Conservation (phyloP, 108 stramenopile species). For the Cyclotella choctawhatcheeana region DNA sequence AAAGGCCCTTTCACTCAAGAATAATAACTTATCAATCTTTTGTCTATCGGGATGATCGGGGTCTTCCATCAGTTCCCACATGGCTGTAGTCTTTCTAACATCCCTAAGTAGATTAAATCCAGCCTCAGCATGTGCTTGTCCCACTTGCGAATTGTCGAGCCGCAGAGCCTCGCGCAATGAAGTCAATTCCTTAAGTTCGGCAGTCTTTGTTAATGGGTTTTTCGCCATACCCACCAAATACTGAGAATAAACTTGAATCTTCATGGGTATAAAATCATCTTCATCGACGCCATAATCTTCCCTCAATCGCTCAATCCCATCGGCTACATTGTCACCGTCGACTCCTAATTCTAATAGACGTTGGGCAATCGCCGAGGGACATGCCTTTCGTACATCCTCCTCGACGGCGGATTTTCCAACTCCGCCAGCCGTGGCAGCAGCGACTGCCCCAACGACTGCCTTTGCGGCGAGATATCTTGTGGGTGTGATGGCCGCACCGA, state of each 20-base stretch:
- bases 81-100: slow-evolving; percentile 64
- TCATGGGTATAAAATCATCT: slow-evolving; percentile 72
- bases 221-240: slow-evolving; percentile 86
- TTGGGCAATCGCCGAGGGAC: slow-evolving; percentile 41
- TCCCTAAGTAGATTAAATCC: slow-evolving; percentile 69
- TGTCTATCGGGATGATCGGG: slow-evolving; percentile 73
- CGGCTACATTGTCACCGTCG: slow-evolving; percentile 23
- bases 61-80: slow-evolving; percentile 85
- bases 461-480: slow-evolving; percentile 42
- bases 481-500: slow-evolving; percentile 45
- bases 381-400: slow-evolving; percentile 43
- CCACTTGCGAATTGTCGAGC: slow-evolving; percentile 74
- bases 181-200: slow-evolving; percentile 77
- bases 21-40: slow-evolving; percentile 82
- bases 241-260: slow-evolving; percentile 61
- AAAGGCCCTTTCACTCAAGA: slow-evolving; percentile 80
- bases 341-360: slow-evolving; percentile 30
- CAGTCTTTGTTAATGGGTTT: slow-evolving; percentile 62
- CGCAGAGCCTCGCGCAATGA: slow-evolving; percentile 53
- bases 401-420: slow-evolving; percentile 43
- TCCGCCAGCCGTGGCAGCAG: slow-evolving; percentile 47
- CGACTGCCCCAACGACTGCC: slow-evolving; percentile 35
- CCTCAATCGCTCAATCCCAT: slow-evolving; percentile 26
- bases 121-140: slow-evolving; percentile 79
- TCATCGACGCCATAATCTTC: slow-evolving; percentile 47